Evolutionary conservation across 495 filamentous ascomycete genomes (phyloP).

Genomic region (Lasiosphaeriaceae sp.): DNA sequence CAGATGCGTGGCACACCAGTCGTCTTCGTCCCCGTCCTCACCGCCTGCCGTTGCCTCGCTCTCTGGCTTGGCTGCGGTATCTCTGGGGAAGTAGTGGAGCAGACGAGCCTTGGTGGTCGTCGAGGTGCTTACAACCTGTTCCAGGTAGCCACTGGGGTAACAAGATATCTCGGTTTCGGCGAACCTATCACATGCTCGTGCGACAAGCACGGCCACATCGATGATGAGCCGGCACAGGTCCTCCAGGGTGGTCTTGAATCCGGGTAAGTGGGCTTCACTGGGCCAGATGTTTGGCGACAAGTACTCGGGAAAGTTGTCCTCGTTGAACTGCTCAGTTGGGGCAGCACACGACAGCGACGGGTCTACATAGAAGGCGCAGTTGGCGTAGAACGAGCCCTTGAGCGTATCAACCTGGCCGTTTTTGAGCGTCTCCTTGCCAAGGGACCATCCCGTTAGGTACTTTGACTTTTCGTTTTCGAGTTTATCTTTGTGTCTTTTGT

Average conservation of each 20-base stretch:
- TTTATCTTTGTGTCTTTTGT: conserved; percentile 37
- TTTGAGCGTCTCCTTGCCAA: conserved; percentile 90
- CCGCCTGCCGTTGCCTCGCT: conserved; percentile 26
- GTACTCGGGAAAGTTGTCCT: conserved; percentile 58
- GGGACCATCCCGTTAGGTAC: conserved; percentile 70
- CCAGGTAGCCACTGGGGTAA: conserved; percentile 75
- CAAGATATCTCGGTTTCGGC: conserved; percentile 69
- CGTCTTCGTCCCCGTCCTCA: conserved; percentile 68
- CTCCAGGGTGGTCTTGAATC: conserved; percentile 68
- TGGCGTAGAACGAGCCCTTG: conserved; percentile 96
- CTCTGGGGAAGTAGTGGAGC: conserved; percentile 85
- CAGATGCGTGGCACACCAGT: conserved; percentile 94
- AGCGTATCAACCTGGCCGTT: conserved; percentile 84
- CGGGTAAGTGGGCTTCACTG: conserved; percentile 55
- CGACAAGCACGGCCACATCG: conserved; percentile 82
- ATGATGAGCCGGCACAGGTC: conserved; percentile 81
- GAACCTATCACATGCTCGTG: conserved; percentile 80
- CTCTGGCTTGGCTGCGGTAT: conserved; percentile 17
- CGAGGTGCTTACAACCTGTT: conserved; percentile 78
- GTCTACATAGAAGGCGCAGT: conserved; percentile 88
- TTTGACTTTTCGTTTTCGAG: conserved; percentile 62
- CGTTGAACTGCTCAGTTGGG: conserved; percentile 52
- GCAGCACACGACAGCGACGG: conserved; percentile 55
- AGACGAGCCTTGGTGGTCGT: conserved; percentile 88
- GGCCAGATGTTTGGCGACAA: conserved; percentile 83